Percentiles rank a stretch among this genome's conserved stretches.
These are phyloP conservation scores for Ophiostoma angusticollis DNA, from an alignment of 2,329 filamentous ascomycete species.

Conservation along the genomic window DNA sequence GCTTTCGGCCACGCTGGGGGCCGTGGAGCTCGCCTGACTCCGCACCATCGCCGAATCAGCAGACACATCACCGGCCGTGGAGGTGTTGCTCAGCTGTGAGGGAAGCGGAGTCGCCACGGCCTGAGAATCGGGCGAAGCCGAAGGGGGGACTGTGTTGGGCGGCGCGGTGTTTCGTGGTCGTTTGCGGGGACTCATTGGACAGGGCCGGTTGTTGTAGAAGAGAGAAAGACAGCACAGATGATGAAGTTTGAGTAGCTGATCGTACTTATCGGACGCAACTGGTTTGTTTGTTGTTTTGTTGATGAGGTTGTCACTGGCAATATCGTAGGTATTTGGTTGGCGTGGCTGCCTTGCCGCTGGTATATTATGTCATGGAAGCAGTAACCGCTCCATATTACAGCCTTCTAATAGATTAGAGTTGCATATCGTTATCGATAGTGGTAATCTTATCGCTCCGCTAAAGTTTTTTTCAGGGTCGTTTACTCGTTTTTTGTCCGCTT, in stretches of 20 bases:
- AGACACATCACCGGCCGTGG: conserved; percentile 3
- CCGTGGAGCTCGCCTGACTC: conserved; percentile 6
- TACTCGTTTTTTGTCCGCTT: conserved; percentile 9
- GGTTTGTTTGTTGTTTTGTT: too few relatives aligned
- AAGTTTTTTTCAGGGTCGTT: conserved; percentile 9
- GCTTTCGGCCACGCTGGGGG: conserved; percentile 7
- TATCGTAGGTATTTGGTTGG: too few relatives aligned
- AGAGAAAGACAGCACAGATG: background rate
- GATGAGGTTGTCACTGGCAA: too few relatives aligned
- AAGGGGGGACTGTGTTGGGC: conserved; percentile 11
- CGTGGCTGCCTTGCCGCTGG: conserved; percentile 8
- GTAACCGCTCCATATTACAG: too few relatives aligned
- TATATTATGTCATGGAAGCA: too few relatives aligned
- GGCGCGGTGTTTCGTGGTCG: conserved; percentile 25
- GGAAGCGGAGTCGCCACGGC: background rate
- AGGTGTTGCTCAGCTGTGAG: background rate
- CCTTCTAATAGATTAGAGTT: too few relatives aligned
- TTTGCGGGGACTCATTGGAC: conserved; percentile 29
- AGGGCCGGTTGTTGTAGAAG: background rate
- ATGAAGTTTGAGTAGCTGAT: too few relatives aligned
- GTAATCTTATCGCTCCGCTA: conserved; percentile 8
- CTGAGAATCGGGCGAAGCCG: background rate
- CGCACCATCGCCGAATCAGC: background rate
- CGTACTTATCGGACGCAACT: too few relatives aligned
- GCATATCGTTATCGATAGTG: conserved; percentile 10